phyloP scores from a whole-genome alignment of 805 yeast species.

The Wickerhamomyces tratensis region DNA sequence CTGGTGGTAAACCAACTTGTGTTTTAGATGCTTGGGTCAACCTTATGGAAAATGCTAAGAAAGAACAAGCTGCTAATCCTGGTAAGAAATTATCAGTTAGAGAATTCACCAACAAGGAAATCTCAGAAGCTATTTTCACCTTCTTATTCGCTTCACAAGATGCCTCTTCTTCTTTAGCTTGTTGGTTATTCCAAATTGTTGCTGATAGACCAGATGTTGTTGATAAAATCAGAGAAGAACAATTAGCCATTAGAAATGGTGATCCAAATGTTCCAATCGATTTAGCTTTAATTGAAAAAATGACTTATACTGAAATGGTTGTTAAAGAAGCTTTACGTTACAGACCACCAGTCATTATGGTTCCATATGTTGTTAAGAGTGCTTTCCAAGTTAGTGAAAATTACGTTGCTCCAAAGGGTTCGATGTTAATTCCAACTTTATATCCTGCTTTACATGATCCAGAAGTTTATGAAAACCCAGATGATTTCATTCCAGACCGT shows the following conservation, averaged over 20 bases:
- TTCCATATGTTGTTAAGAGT: slow-evolving; percentile 89
- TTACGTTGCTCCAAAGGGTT: slow-evolving; percentile 92
- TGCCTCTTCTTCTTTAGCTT: slow-evolving; percentile 93
- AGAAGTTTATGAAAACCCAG: slow-evolving; percentile 92
- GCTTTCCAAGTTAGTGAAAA: slow-evolving; percentile 72
- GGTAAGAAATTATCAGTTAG: slow-evolving; percentile 57
- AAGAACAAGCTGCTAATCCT: slow-evolving; percentile 35
- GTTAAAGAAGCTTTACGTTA: slow-evolving; percentile 88
- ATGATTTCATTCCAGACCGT: slow-evolving; percentile 90
- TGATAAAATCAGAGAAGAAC: slow-evolving; percentile 85
- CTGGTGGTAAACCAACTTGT: slow-evolving; percentile 74
- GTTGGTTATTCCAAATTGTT: slow-evolving; percentile 95
- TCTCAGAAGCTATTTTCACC: slow-evolving; percentile 93
- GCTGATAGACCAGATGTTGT: slow-evolving; percentile 93
- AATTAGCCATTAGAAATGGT: slow-evolving; percentile 69
- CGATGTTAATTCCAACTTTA: slow-evolving; percentile 93
- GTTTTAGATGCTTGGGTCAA: slow-evolving; percentile 94
- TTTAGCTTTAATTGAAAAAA: slow-evolving; percentile 69
- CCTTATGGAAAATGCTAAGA: slow-evolving; percentile 67
- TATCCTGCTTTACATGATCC: slow-evolving; percentile 98
- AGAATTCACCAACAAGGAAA: slow-evolving; percentile 82
- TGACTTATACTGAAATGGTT: slow-evolving; percentile 84
- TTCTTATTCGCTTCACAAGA: slow-evolving; percentile 97
- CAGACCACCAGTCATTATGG: slow-evolving; percentile 98
- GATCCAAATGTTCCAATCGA: slow-evolving; percentile 55